phyloP scores from a whole-genome alignment of 1,284 basidiomycete species.

The Megacollybia platyphylla region DNA sequence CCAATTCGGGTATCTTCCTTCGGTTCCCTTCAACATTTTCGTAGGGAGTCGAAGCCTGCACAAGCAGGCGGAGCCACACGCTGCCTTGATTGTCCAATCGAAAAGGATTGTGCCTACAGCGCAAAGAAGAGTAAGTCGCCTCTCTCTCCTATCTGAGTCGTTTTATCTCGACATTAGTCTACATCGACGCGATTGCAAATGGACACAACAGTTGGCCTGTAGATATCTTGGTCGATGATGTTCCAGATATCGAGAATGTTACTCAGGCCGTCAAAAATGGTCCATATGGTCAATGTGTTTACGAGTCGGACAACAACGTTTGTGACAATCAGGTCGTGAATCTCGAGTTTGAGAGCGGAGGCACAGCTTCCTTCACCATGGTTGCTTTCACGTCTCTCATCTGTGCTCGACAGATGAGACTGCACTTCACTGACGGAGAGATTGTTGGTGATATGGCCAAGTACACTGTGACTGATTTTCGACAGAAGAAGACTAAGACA shows the following conservation, averaged over 20 bases:
- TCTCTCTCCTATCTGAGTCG: slow-evolving; percentile 2
- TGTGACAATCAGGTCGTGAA: slow-evolving; percentile 79
- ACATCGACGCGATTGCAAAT: slow-evolving; percentile 48
- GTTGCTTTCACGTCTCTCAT: slow-evolving; percentile 59
- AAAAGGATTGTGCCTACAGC: slow-evolving; percentile 69
- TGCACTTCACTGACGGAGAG: slow-evolving; percentile 76
- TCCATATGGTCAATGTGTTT: slow-evolving; percentile 76
- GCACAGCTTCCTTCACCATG: slow-evolving; percentile 77
- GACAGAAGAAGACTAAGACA: slow-evolving; percentile 30
- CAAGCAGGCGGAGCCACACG: slow-evolving; percentile 53
- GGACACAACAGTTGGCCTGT: slow-evolving; percentile 55
- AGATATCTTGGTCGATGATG: slow-evolving; percentile 56
- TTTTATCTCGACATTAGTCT: slow-evolving; percentile 33
- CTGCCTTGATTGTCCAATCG: slow-evolving; percentile 63
- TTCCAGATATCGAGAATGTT: slow-evolving; percentile 71
- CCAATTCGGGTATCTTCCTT: slow-evolving; percentile 71
- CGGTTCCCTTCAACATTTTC: slow-evolving; percentile 74
- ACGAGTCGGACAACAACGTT: slow-evolving; percentile 72
- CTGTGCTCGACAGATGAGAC: slow-evolving; percentile 63
- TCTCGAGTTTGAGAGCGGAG: slow-evolving; percentile 65
- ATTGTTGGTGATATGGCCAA: slow-evolving; percentile 70
- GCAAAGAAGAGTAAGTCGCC: slow-evolving; percentile 63
- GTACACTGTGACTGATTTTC: slow-evolving; percentile 73
- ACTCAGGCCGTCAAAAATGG: slow-evolving; percentile 47
- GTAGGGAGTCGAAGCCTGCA: slow-evolving; percentile 54